Evolutionary conservation across 2,329 filamentous ascomycete genomes (phyloP).

Genomic region (Diaporthe citrichinensis): DNA sequence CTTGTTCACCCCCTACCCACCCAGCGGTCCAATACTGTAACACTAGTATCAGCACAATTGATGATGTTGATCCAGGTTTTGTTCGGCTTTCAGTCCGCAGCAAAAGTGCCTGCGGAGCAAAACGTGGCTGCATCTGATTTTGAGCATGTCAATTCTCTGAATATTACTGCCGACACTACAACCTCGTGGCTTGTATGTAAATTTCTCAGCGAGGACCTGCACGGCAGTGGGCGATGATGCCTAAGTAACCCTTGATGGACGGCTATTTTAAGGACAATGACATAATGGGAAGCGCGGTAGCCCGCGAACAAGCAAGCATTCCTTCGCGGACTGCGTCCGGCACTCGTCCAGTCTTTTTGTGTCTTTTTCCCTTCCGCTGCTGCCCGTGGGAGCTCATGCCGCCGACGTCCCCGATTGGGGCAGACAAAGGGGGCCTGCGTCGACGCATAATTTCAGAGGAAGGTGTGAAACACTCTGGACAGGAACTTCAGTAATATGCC

Average conservation of each 20-base stretch:
- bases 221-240: not conserved
- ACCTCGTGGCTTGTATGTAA: not conserved
- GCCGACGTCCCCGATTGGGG: slow-evolving; percentile 11
- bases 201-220: not conserved
- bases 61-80: not conserved
- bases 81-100: not conserved
- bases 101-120: not conserved
- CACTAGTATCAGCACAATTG: not conserved
- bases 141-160: not conserved
- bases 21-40: not conserved
- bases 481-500: slow-evolving; percentile 12
- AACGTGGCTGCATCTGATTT: no score
- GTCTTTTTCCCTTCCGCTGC: not conserved
- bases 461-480: slow-evolving; percentile 9
- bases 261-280: not conserved
- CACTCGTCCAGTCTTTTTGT: not conserved
- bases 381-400: not conserved
- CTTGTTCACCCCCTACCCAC: not conserved
- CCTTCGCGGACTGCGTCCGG: not conserved
- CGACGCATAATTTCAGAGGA: not conserved
- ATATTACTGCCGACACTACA: not conserved
- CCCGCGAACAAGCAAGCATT: not conserved
- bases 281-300: not conserved
- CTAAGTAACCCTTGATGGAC: not conserved
- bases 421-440: not conserved